Conservation (phyloP, 2,329 filamentous ascomycete genomes). For the Pochonia chlamydosporia region DNA sequence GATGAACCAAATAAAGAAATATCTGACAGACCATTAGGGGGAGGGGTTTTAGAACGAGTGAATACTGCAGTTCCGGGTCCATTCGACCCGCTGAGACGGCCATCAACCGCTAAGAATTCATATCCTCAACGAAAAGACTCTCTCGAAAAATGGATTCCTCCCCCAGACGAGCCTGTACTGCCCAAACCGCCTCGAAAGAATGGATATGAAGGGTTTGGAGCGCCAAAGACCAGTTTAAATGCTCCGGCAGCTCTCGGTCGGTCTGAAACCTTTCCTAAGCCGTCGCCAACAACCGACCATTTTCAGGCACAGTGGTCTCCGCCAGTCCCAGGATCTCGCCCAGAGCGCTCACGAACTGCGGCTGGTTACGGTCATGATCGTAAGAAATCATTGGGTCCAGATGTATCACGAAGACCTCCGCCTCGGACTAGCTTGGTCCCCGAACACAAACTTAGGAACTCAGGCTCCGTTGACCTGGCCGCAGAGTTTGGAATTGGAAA, state of each 20-base stretch:
- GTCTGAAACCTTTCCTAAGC: constrained; percentile 48
- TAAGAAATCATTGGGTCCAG: constrained; percentile 40
- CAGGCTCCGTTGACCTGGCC: constrained; percentile 46
- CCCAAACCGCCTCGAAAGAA: constrained; percentile 41
- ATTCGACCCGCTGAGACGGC: constrained; percentile 46
- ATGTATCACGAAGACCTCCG: constrained; percentile 46
- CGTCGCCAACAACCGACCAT: constrained; percentile 28
- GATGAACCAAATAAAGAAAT: constrained; percentile 2
- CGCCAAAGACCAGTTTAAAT: constrained; percentile 34
- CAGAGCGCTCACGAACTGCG: constrained; percentile 27
- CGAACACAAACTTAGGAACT: constrained; percentile 29
- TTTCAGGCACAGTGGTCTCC: constrained; percentile 33
- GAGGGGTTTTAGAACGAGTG: constrained; percentile 53
- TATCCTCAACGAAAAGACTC: constrained; percentile 27
- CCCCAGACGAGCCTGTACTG: constrained; percentile 10
- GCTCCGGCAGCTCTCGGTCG: constrained; percentile 35
- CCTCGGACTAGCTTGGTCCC: constrained; percentile 44
- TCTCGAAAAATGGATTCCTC: constrained; percentile 12
- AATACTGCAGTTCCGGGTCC: constrained; percentile 62
- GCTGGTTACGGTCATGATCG: constrained; percentile 21
- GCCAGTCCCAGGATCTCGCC: constrained; percentile 40
- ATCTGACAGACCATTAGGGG: constrained; percentile 11
- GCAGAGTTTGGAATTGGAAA: constrained; percentile 57
- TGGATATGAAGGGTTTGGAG: constrained; percentile 54
- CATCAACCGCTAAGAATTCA: constrained; percentile 25